These are phyloP conservation scores for Pyrenochaeta sp. DNA, from an alignment of 2,329 filamentous ascomycete genomes.

Conservation along the genomic window DNA sequence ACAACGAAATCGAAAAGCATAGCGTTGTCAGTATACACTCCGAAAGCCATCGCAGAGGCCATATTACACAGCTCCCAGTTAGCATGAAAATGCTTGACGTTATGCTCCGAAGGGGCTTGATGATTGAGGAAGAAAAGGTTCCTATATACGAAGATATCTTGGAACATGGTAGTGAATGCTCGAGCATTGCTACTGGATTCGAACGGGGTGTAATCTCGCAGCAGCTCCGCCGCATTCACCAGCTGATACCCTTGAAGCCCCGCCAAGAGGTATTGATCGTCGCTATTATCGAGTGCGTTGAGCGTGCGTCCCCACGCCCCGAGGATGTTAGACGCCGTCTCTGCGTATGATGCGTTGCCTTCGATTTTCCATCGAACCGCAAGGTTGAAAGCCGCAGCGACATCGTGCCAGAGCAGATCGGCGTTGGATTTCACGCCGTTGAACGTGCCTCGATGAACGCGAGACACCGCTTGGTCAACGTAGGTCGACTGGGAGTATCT, in stretches of 20 bases:
- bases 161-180: conserved; percentile 6
- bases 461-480: conserved; percentile 2
- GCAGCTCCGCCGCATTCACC: conserved; percentile 57
- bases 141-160: conserved; percentile 49
- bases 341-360: conserved; percentile 48
- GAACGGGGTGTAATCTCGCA: conserved; percentile 50
- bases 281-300: not conserved
- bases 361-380: conserved; percentile 55
- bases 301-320: conserved; percentile 51
- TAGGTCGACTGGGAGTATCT: conserved; percentile 7
- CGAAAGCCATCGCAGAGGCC: conserved; percentile 53
- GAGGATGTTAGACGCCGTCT: conserved; percentile 50
- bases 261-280: conserved; percentile 46
- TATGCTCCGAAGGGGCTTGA: conserved; percentile 42
- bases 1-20: conserved; percentile 53
- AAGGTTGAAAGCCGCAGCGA: conserved; percentile 50
- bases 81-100: conserved; percentile 50
- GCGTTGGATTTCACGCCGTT: conserved; percentile 5
- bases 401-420: conserved; percentile 27
- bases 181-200: conserved; percentile 2
- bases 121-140: conserved; percentile 51
- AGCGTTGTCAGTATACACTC: conserved; percentile 54
- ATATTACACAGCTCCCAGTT: conserved; percentile 60
- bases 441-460: not conserved
- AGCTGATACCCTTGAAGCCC: conserved; percentile 59